Evolutionary conservation across 768 basidiomycete genomes (phyloP).

Genomic region (Suillus decipiens): DNA sequence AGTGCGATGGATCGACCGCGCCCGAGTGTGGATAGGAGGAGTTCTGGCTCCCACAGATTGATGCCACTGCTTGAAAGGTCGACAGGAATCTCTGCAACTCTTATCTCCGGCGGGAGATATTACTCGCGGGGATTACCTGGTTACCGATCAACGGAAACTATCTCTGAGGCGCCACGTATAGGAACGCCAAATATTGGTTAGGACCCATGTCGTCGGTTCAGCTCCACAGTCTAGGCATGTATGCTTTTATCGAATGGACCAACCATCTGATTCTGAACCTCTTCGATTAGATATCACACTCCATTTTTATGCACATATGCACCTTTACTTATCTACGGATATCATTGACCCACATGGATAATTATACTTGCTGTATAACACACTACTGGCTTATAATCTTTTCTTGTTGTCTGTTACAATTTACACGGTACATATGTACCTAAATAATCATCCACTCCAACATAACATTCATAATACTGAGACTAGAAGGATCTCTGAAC

Average conservation of each 20-base stretch:
- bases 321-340: not conserved
- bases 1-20: constrained; percentile 12
- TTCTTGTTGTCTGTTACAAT: not conserved
- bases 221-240: not conserved
- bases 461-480: not conserved
- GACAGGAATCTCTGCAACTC: not conserved
- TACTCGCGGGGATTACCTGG: constrained; percentile 12
- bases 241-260: not conserved
- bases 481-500: not conserved
- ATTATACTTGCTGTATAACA: constrained; percentile 2
- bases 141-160: constrained; percentile 13
- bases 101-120: constrained; percentile 15
- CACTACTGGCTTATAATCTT: constrained; percentile 1
- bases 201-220: not conserved
- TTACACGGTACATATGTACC: not conserved
- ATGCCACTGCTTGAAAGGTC: constrained; percentile 16
- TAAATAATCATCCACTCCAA: not conserved
- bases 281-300: not conserved
- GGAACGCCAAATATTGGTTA: constrained; percentile 14
- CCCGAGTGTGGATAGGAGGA: constrained; percentile 30
- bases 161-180: constrained; percentile 8
- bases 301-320: not conserved
- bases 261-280: not conserved
- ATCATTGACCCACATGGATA: not conserved
- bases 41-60: constrained; percentile 27